Percentiles rank a stretch among this genome's conserved stretches.
Evolutionary conservation across 306 rosid genomes (phyloP).

Genomic region (Calophaca sinica): DNA sequence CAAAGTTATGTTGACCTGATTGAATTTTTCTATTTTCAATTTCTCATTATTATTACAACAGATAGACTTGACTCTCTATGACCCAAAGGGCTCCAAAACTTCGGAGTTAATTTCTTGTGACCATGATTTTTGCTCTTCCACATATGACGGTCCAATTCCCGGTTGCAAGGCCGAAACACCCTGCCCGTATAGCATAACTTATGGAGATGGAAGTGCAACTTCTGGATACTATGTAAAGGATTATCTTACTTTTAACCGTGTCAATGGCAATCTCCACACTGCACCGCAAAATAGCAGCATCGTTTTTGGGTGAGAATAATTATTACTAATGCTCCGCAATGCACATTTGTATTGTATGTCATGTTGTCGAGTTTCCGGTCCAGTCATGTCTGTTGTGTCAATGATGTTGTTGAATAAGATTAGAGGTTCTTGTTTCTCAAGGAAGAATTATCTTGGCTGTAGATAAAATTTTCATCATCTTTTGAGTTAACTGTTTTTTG

Average conservation of each 20-base stretch:
- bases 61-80: slow-evolving; percentile 77
- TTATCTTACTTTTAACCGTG: slow-evolving; percentile 66
- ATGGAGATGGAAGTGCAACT: slow-evolving; percentile 95
- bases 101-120: slow-evolving; percentile 70
- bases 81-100: slow-evolving; percentile 73
- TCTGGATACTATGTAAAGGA: slow-evolving; percentile 86
- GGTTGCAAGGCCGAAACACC: slow-evolving; percentile 62
- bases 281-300: slow-evolving; percentile 66
- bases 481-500: slow-evolving; percentile 29
- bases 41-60: slow-evolving; percentile 47
- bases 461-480: background rate
- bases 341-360: background rate
- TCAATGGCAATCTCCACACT: slow-evolving; percentile 67
- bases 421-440: slow-evolving; percentile 20
- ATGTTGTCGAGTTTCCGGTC: too few relatives aligned
- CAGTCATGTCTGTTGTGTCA: slow-evolving; percentile 1
- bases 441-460: slow-evolving; percentile 27
- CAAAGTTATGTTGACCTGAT: slow-evolving; percentile 28
- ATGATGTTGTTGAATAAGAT: slow-evolving; percentile 37
- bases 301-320: slow-evolving; percentile 72
- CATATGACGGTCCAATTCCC: slow-evolving; percentile 66
- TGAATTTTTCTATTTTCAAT: slow-evolving; percentile 31
- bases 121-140: slow-evolving; percentile 71
- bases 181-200: slow-evolving; percentile 77
- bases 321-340: slow-evolving; percentile 24